phyloP scores from a whole-genome alignment of 208 protist species.

The Crithidia acanthocephali region DNA sequence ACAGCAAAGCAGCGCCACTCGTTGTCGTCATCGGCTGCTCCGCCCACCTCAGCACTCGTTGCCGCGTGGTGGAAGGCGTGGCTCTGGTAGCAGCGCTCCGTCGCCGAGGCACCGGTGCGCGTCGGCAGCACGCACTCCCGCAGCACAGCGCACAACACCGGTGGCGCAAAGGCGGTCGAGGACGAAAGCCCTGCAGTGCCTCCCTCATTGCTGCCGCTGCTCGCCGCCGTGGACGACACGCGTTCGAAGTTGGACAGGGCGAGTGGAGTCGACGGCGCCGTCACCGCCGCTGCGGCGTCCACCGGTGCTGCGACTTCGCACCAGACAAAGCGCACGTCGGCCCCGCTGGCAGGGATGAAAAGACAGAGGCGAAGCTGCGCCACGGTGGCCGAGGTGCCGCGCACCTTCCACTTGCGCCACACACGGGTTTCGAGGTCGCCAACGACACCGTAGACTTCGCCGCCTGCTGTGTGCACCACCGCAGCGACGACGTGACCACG shows the following conservation, averaged over 20 bases:
- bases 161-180: background rate
- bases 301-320: conserved; percentile 42
- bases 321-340: conserved; percentile 42
- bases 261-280: conserved; percentile 46
- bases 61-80: conserved; percentile 10
- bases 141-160: conserved; percentile 27
- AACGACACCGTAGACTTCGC: conserved; percentile 41
- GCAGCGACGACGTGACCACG: conserved; percentile 43
- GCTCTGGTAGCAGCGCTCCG: conserved; percentile 37
- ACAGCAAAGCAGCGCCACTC: conserved; percentile 9
- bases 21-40: background rate
- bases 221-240: conserved; percentile 15
- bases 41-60: background rate
- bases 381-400: conserved; percentile 12
- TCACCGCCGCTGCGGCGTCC: conserved; percentile 26
- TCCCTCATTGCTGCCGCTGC: background rate
- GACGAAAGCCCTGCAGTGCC: background rate
- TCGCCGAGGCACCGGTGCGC: background rate
- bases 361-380: conserved; percentile 25
- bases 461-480: conserved; percentile 24
- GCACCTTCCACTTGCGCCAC: conserved; percentile 52
- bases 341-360: conserved; percentile 28
- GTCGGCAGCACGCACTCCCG: conserved; percentile 44
- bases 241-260: conserved; percentile 68
- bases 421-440: conserved; percentile 28